Evolutionary conservation across 371 early-diverging fungal species (phyloP), one percentile per base, ranked within the genome.

Genomic region (Mucor mucedo): DNA sequence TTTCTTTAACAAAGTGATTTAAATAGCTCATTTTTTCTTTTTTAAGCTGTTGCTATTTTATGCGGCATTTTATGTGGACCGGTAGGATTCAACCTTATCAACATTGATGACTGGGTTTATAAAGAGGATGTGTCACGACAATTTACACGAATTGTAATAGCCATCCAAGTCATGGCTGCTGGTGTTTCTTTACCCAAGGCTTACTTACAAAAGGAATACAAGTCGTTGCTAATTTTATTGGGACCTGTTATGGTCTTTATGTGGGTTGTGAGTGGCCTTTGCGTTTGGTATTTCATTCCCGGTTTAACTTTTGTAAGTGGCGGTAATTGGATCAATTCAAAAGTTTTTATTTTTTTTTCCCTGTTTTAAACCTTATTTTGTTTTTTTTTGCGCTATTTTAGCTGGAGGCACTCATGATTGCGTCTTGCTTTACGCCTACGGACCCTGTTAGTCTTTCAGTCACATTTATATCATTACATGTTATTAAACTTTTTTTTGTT

Each of bases 21-120:
- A 4, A 35, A 6, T 35, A 35, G 35, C 14, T 8, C 45, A n/a
- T 2, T 2, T n/a, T 32, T 6, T n/a, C 30, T 35, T 27, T 9
- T 39, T 50, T 10, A 59, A 84, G 83, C 95, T 8, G 84, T 99
- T 16, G 92, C 98, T 7, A 85, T 92, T 21, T 48, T 89, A 8
- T 84, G 89, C 59, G 99, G 99, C 5, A 89, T 99, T 32, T 62
- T 93, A 13, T 76, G 95, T 61, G 97, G 97, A 0, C 92, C 92
- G 0, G 53, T 77, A 76, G 65, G 82, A 72, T 62, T 87, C 73
- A 29, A 78, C 21, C 60, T 77, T 44, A 62, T 82, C 11, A 48
- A 73, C 58, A 56, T 72, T 2, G 53, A 69, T 16, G 39, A 58
- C 0, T 86, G 84, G 80, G 64, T 73, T 40, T 71, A 75, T 56